Base-by-base conservation (phyloP, 2,329 filamentous ascomycete species). In the Xylaria sp. region DNA sequence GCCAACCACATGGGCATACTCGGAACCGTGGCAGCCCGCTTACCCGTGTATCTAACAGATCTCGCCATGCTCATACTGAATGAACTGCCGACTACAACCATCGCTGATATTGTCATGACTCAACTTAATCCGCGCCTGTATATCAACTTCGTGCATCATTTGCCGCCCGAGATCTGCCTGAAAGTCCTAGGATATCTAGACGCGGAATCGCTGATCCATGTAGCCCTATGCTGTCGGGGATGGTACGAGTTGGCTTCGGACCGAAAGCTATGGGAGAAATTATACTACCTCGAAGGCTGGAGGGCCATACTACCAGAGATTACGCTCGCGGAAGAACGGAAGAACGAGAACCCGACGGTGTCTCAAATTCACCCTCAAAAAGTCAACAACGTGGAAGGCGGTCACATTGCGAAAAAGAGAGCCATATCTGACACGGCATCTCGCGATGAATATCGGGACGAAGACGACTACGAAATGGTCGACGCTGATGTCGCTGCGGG, bases 201-300 rank as follows among this genome's bases (percentile, higher is more conserved):
- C 56, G 90, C 93, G 0, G 75, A 87, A 27, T 95, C 93, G 0
- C 82, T 99, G 38, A 83, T 98, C 58, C 87, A 86, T 51, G 91
- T 93, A 2, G 92, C 92, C 0, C 85, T 87, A 44, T 87, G 92
- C 15, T 97, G 92, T 35, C 87, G 88, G 47, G 82, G 87, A 65
- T 99, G 95, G 94, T 89, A 93, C 65, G 83, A 85, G 17, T 83
- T 95, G 17, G 89, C 94, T 5, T 78, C 93, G 53, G 95, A 99
- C 75, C 87, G 91, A 33, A 90, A 90, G 63, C 79, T 98, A 27
- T 99, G 95, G 95, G 89, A 92, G 73, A 83, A 87, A 13, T 78
- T 96, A 13, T 99, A 96, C 76, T 84, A 88, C 35, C 78, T 88
- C 7, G 93, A 98, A 78, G 95, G 95, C 5, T 99, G 95, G 91